Evolutionary conservation across 371 early-diverging fungal species (phyloP).

Genomic region (Fennellomyces sp.): DNA sequence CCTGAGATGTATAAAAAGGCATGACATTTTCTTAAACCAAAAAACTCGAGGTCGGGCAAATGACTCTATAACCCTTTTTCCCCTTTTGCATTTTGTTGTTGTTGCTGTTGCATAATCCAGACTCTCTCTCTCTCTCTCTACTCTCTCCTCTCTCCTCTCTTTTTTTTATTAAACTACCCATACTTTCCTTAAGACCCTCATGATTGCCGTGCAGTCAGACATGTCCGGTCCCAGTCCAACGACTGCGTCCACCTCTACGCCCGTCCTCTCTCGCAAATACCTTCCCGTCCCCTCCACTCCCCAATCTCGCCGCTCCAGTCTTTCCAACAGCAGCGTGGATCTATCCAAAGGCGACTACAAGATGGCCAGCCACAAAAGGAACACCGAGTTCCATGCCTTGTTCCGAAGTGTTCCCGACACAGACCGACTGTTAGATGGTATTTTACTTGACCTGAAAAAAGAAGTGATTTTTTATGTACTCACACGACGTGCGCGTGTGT

Average conservation of each 20-base stretch:
- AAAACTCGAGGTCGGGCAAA: neutral
- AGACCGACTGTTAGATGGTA: conserved; percentile 69
- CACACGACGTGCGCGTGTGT: no score
- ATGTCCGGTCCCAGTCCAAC: conserved; percentile 5
- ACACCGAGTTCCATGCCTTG: conserved; percentile 63
- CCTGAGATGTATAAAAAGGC: conserved; percentile 1
- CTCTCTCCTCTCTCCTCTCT: neutral
- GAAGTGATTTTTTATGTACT: neutral
- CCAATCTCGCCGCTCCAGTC: conserved; percentile 8
- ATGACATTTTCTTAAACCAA: neutral
- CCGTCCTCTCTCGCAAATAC: neutral
- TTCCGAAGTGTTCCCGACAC: conserved; percentile 66
- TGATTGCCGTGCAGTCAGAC: conserved; percentile 6
- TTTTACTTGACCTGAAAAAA: neutral
- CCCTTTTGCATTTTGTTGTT: neutral
- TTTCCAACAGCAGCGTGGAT: neutral
- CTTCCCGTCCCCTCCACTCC: neutral
- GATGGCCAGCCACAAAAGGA: conserved; percentile 52
- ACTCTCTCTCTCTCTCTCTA: neutral
- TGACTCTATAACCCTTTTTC: neutral
- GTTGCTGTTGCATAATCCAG: neutral
- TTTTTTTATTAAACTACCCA: neutral
- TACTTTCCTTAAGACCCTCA: conserved; percentile 5
- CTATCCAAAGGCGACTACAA: neutral
- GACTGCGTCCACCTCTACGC: conserved; percentile 4